Conservation (phyloP, 2,329 filamentous ascomycete species). For the Geosmithia flava region DNA sequence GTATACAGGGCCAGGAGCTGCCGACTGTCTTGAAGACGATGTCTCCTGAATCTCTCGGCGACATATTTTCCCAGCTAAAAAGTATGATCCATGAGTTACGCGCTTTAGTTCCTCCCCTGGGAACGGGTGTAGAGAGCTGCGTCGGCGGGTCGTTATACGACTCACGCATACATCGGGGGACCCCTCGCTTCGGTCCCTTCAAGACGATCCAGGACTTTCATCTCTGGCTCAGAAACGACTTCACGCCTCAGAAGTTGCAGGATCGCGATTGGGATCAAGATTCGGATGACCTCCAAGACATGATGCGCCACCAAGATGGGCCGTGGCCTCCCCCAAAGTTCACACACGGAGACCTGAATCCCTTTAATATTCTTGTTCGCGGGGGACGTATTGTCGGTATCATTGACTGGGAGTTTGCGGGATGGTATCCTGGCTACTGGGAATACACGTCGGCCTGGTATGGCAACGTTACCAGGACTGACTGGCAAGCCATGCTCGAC, state of each 20-base stretch:
- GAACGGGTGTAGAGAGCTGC: slow-evolving; percentile 5
- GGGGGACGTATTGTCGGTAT: slow-evolving; percentile 30
- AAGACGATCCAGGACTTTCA: slow-evolving; percentile 13
- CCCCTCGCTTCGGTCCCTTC: slow-evolving; percentile 12
- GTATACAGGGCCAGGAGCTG: slow-evolving; percentile 14
- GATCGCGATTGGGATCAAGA: neutral
- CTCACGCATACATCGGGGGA: slow-evolving; percentile 7
- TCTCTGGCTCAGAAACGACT: slow-evolving; percentile 6
- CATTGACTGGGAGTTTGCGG: slow-evolving; percentile 20
- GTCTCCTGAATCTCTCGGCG: slow-evolving; percentile 1
- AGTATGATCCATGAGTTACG: slow-evolving; percentile 5
- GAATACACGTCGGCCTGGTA: slow-evolving; percentile 15
- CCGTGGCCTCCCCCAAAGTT: slow-evolving; percentile 15
- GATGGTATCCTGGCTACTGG: slow-evolving; percentile 20
- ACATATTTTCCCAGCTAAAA: slow-evolving; percentile 5
- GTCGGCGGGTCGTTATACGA: slow-evolving; percentile 11
- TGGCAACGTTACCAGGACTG: slow-evolving; percentile 10
- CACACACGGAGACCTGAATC: slow-evolving; percentile 31
- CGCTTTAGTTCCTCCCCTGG: neutral
- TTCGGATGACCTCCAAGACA: slow-evolving; percentile 4
- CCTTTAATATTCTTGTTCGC: slow-evolving; percentile 26
- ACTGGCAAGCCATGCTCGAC: slow-evolving; percentile 10
- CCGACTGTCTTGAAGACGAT: slow-evolving; percentile 3
- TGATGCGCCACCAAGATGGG: slow-evolving; percentile 9
- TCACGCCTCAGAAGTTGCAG: neutral